Base-by-base conservation (phyloP, 345 rosid species). In the Diplotaxis tenuifolia region DNA sequence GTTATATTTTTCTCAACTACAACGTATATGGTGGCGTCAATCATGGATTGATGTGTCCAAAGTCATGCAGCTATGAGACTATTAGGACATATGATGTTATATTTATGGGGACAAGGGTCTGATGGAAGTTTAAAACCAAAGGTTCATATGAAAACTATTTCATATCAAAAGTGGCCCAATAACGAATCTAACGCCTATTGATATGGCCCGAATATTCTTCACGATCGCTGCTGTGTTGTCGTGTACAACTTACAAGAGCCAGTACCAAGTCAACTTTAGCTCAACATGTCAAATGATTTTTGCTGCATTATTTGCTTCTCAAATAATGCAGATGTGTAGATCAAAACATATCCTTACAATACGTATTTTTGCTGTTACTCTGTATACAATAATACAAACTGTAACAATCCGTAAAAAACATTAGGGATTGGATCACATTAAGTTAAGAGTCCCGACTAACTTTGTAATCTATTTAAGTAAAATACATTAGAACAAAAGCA, bases 301-400 rank as follows among this genome's bases (percentile, higher is more conserved):
- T 40, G 16, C 49, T 40, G 49, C 49, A 40, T 40, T 16, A 40
- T 40, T 40, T 40, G 49, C 49, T 40, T 12, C 49, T 40, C 49
- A 40, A 40, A 38, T 38, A 11, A 40, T 14, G 57, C 20, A 53
- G 57, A 53, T 18, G 7, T 19, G 3, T 36, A 14, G 52, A 32
- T 67, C 53, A 68, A 55, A 68, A 27, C 68, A 50, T 36, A 31
- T 71, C 52, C 19, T 50, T 34, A 49, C 49, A 20, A 29, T 47
- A 47, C 9, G 31, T 42, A 42, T 1, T 42, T 38, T 38, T 42
- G 49, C 7, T 42, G 49, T 38, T 34, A 42, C 49, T 42, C 49
- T 42, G 49, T 42, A 42, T 42, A n/a, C n/a, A n/a, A n/a, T n/a
- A n/a, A n/a, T n/a, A n/a, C 10, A 45, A 16, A 7, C 7, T 47